These are phyloP conservation scores for Forsythia viridissima DNA, from an alignment of 257 asterid genomes.

Conservation along the genomic window DNA sequence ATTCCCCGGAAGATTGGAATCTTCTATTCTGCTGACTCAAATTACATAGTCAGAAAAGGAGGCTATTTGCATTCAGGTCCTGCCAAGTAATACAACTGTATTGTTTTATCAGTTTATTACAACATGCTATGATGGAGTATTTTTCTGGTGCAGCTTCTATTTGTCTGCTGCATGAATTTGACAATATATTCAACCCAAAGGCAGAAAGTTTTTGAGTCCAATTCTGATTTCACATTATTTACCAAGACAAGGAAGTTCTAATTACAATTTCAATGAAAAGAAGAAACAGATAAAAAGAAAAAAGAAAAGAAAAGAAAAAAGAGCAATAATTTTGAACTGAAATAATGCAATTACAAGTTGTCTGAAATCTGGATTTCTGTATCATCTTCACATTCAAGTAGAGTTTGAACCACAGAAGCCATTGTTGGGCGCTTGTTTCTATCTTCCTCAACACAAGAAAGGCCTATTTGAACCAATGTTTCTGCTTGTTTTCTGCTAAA, in stretches of 20 bases:
- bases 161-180: too few species aligned
- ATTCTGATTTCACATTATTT: not conserved
- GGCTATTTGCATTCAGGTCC: too few species aligned
- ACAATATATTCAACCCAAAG: not conserved
- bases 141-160: too few species aligned
- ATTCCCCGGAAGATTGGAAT: not conserved
- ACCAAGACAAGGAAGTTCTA: not conserved
- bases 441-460: slow-evolving; percentile 62
- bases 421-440: slow-evolving; percentile 67
- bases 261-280: not conserved
- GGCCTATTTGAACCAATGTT: slow-evolving; percentile 41
- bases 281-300: too few species aligned
- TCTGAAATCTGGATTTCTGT: not conserved
- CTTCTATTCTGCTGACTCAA: not conserved
- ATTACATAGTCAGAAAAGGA: not conserved
- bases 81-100: too few species aligned
- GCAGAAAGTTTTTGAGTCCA: not conserved
- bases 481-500: slow-evolving; percentile 51
- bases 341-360: not conserved
- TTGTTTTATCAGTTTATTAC: too few species aligned
- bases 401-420: slow-evolving; percentile 60
- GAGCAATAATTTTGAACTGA: not conserved
- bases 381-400: slow-evolving; percentile 47
- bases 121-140: too few species aligned
- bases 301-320: not conserved